These are phyloP conservation scores for Podila clonocystis DNA, from an alignment of 192 early-diverging fungal genomes.

Conservation along the genomic window DNA sequence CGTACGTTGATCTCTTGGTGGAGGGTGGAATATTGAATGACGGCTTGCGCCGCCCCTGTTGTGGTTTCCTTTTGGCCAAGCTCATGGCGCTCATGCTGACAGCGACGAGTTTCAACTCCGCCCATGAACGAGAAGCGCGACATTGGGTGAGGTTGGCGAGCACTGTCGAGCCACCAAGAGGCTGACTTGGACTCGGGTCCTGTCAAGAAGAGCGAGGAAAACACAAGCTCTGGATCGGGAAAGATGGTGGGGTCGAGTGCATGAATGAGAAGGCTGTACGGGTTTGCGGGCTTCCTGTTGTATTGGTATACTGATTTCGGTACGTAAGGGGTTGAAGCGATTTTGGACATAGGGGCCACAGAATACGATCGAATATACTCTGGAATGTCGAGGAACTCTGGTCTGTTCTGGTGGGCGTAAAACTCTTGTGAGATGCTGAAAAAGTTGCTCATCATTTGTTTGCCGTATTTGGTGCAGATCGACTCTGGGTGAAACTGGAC, in stretches of 20 bases:
- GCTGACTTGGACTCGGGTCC: conserved; percentile 37
- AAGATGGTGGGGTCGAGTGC: conserved; percentile 36
- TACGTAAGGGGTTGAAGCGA: neutral
- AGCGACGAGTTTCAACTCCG: conserved; percentile 26
- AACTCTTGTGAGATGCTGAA: conserved; percentile 54
- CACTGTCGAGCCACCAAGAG: conserved; percentile 76
- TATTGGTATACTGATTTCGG: neutral
- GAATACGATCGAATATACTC: conserved; percentile 37
- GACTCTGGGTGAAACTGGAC: conserved; percentile 99
- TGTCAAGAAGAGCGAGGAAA: conserved; percentile 48
- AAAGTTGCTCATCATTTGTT: conserved; percentile 81
- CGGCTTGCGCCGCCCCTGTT: conserved; percentile 23
- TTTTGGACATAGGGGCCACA: conserved; percentile 8
- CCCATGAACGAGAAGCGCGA: conserved; percentile 79
- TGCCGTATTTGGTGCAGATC: conserved; percentile 85
- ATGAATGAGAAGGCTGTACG: conserved; percentile 36
- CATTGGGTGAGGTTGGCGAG: conserved; percentile 54
- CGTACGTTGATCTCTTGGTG: conserved; percentile 34
- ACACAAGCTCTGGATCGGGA: conserved; percentile 49
- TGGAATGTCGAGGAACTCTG: conserved; percentile 7
- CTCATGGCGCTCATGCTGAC: neutral
- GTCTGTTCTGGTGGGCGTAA: conserved; percentile 29
- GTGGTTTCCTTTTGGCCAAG: neutral
- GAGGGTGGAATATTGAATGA: conserved; percentile 42
- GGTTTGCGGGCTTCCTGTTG: conserved; percentile 9